Evolutionary conservation across 1,139 yeast species (phyloP).

Genomic region (Kodamaea derodonti): DNA sequence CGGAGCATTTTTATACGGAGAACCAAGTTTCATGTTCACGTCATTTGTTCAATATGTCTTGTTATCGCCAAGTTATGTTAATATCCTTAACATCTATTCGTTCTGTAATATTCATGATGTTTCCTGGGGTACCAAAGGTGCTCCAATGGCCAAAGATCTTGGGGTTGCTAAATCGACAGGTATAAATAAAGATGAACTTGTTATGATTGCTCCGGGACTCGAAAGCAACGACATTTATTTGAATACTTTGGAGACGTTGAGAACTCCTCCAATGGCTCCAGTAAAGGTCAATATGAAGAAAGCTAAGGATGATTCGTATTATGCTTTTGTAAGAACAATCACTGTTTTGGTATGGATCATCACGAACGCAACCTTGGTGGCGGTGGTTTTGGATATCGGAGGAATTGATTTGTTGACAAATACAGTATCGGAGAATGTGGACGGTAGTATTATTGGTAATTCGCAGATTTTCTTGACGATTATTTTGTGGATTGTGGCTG

Average conservation of each 20-base stretch:
- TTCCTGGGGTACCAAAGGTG: slow-evolving; percentile 87
- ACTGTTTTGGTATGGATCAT: slow-evolving; percentile 47
- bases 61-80: slow-evolving; percentile 72
- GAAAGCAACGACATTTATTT: slow-evolving; percentile 57
- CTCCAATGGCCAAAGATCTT: slow-evolving; percentile 57
- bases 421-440: slow-evolving; percentile 17
- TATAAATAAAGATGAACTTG: slow-evolving; percentile 57
- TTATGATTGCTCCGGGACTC: slow-evolving; percentile 64
- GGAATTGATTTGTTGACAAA: slow-evolving; percentile 32
- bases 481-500: slow-evolving; percentile 49
- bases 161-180: slow-evolving; percentile 63
- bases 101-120: slow-evolving; percentile 84
- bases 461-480: slow-evolving; percentile 41
- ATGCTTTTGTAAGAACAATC: slow-evolving; percentile 43
- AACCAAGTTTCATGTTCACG: slow-evolving; percentile 77
- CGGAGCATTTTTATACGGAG: slow-evolving; percentile 71
- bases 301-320: slow-evolving; percentile 37
- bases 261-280: slow-evolving; percentile 25
- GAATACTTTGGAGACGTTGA: slow-evolving; percentile 45
- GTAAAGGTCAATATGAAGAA: slow-evolving; percentile 20
- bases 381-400: slow-evolving; percentile 40
- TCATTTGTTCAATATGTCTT: slow-evolving; percentile 68
- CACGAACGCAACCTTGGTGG: slow-evolving; percentile 40
- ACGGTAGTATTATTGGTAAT: slow-evolving; percentile 33
- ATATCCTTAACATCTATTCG: slow-evolving; percentile 76